Evolutionary conservation across 1,284 basidiomycete species (phyloP), one percentile per base, ranked within the genome.

Genomic region (Fistulina hepatica): DNA sequence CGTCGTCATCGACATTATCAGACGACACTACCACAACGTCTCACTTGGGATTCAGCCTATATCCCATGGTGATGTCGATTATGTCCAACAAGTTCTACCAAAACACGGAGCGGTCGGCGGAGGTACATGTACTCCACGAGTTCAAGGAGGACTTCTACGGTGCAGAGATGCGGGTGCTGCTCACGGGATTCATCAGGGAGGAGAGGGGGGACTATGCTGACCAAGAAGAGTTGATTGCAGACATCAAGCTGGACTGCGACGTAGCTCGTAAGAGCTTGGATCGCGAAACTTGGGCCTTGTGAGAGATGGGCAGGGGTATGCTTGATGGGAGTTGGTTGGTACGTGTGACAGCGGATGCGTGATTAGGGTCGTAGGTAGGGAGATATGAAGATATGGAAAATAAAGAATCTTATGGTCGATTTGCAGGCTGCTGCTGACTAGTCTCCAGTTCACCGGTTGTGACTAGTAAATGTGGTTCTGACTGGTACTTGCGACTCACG

Each of bases 21-120:
- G 22, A 31, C 36, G 30, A 30, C 20, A 16, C 33, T 15, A 27
- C 45, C 37, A n/a, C n/a, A n/a, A n/a, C n/a, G n/a, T n/a, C n/a
- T n/a, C n/a, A n/a, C n/a, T n/a, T n/a, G n/a, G 42, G 39, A 39
- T 49, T 49, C 46, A 48, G 42, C 40, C 16, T 49, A 44, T 50
- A 49, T 45, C 46, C 51, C 42, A 52, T 52, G 50, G 50, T 52
- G 39, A 48, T 52, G 49, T 52, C 49, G 28, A 52, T 52, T 42
- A 43, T 44, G 38, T 48, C 42, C 46, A 52, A 50, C 42, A 12
- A 17, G 21, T 47, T 51, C 30, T 52, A 44, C 45, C 43, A 50
- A 24, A 52, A 51, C 46, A 49, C 27, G 40, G 34, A 9, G 41
- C 49, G 44, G 41, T 51, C 51, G 39, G 49, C 48, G n/a, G 51